Evolutionary conservation across 139 green algal species (phyloP).

Genomic region (Picochlorum sp.): DNA sequence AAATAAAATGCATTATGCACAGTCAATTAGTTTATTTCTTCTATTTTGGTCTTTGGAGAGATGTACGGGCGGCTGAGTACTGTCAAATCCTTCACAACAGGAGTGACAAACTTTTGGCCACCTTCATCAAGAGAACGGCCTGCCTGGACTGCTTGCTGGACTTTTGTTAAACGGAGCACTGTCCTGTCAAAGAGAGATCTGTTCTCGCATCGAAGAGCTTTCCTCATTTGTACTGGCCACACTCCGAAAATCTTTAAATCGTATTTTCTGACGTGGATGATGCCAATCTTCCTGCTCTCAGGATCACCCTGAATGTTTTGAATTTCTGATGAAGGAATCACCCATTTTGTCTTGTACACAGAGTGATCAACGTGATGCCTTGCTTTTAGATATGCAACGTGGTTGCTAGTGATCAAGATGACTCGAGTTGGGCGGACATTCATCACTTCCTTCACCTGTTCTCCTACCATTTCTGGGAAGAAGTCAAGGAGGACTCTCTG

Average conservation of each 20-base stretch:
- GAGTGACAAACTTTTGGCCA: background rate
- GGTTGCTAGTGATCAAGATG: slow-evolving; percentile 59
- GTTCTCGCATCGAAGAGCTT: slow-evolving; percentile 31
- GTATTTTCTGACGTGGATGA: slow-evolving; percentile 35
- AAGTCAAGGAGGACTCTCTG: slow-evolving; percentile 51
- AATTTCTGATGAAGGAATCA: slow-evolving; percentile 32
- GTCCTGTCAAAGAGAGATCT: slow-evolving; percentile 30
- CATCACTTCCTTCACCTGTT: slow-evolving; percentile 50
- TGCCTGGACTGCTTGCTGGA: slow-evolving; percentile 19
- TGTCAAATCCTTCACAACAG: slow-evolving; percentile 12
- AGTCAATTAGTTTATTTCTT: background rate
- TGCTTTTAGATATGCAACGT: slow-evolving; percentile 58
- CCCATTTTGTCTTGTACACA: slow-evolving; percentile 43
- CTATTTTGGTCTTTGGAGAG: background rate
- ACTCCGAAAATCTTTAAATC: slow-evolving; percentile 31
- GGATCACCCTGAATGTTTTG: slow-evolving; percentile 37
- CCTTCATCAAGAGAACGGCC: slow-evolving; percentile 8
- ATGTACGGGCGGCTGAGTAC: slow-evolving; percentile 24
- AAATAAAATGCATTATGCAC: too few relatives aligned
- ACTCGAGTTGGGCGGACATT: slow-evolving; percentile 43
- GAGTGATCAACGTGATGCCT: slow-evolving; percentile 18
- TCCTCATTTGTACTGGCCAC: slow-evolving; percentile 36
- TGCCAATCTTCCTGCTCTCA: slow-evolving; percentile 35
- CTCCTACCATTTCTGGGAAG: slow-evolving; percentile 35
- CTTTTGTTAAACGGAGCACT: slow-evolving; percentile 21